Conservation (phyloP, 177 flowering plant species). For the Telopea speciosissima region DNA sequence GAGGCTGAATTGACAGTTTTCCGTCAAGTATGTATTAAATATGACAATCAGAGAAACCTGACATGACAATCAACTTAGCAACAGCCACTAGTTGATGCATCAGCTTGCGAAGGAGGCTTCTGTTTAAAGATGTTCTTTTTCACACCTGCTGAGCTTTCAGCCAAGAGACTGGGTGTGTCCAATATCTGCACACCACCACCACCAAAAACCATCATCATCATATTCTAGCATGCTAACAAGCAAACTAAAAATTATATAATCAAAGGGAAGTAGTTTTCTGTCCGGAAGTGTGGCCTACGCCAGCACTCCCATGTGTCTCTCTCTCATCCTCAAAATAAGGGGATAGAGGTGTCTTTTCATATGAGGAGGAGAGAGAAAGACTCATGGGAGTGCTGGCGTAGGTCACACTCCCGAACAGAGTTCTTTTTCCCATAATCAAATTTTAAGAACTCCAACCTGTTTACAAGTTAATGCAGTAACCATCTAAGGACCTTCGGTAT, state of each 20-base stretch:
- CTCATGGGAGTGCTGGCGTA: no score
- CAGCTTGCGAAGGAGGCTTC: constrained; percentile 57
- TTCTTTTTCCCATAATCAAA: no score
- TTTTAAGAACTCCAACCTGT: neutral
- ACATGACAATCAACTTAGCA: constrained; percentile 33
- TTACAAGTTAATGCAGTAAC: neutral
- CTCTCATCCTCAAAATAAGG: no score
- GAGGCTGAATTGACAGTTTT: neutral
- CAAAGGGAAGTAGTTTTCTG: no score
- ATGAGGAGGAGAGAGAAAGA: no score
- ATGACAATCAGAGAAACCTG: neutral
- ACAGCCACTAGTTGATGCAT: constrained; percentile 57
- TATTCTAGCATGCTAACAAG: neutral
- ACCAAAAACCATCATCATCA: neutral
- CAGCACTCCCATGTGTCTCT: no score
- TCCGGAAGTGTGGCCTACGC: no score
- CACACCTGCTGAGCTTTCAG: constrained; percentile 63
- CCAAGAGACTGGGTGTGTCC: constrained; percentile 81
- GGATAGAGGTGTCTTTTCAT: no score
- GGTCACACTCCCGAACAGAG: no score
- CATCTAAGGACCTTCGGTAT: neutral
- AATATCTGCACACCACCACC: constrained; percentile 40
- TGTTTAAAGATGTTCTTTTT: constrained; percentile 80
- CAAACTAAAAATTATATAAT: neutral
- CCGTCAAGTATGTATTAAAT: neutral